Conservation (phyloP, 192 early-diverging fungal genomes). For the Oehlia diaphana region DNA sequence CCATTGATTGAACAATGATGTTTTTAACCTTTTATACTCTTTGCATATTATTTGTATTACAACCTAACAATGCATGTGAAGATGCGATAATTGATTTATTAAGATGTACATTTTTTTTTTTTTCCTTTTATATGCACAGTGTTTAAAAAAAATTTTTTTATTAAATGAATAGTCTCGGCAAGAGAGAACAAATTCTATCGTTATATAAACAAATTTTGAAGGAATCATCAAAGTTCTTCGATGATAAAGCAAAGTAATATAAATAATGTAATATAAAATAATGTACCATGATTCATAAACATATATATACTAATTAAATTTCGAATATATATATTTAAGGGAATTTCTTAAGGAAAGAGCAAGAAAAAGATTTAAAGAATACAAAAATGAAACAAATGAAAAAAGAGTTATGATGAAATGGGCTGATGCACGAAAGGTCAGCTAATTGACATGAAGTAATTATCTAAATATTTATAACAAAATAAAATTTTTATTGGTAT, state of each 20-base stretch:
- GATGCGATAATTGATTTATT: too few species aligned
- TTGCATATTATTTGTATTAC: too few species aligned
- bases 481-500: neutral
- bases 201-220: slow-evolving; percentile 20
- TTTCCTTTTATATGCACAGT: too few species aligned
- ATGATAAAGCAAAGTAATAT: slow-evolving; percentile 18
- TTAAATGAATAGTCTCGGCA: neutral
- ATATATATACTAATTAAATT: neutral
- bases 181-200: neutral
- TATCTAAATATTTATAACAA: neutral
- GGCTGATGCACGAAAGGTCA: slow-evolving; percentile 14
- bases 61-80: too few species aligned
- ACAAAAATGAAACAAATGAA: slow-evolving; percentile 20
- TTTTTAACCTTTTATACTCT: too few species aligned
- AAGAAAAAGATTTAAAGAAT: slow-evolving; percentile 17
- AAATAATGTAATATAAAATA: neutral
- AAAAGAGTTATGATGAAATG: slow-evolving; percentile 10
- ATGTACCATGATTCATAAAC: neutral
- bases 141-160: too few species aligned
- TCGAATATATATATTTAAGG: neutral
- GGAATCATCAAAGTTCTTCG: slow-evolving; percentile 24
- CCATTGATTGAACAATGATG: too few species aligned
- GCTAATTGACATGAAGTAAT: neutral
- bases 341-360: slow-evolving; percentile 17
- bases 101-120: too few species aligned